Evolutionary conservation across 805 yeast genomes (phyloP).

Genomic region (Lachancea cidri): DNA sequence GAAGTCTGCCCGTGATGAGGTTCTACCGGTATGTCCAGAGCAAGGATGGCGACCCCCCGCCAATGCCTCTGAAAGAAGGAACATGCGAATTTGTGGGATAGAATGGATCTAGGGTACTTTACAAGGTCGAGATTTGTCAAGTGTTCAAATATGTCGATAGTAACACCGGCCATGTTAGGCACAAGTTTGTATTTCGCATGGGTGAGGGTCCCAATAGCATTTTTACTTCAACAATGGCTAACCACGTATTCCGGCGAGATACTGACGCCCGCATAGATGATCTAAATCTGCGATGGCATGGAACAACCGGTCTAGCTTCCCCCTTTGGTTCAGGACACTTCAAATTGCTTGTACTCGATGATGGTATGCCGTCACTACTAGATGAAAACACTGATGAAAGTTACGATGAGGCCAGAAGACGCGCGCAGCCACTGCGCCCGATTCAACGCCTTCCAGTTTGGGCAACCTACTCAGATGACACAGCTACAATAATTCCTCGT

Average conservation of each 20-base stretch:
- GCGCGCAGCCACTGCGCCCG: slow-evolving; percentile 13
- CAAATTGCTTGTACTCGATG: slow-evolving; percentile 32
- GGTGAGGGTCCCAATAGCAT: slow-evolving; percentile 12
- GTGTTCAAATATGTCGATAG: slow-evolving; percentile 24
- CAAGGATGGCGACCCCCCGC: slow-evolving; percentile 12
- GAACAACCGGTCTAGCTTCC: slow-evolving; percentile 35
- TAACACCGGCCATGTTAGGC: slow-evolving; percentile 24
- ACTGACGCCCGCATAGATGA: slow-evolving; percentile 30
- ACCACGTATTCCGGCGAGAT: slow-evolving; percentile 28
- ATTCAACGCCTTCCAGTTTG: slow-evolving; percentile 25
- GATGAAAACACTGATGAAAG: slow-evolving; percentile 18
- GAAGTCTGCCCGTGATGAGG: slow-evolving; percentile 26
- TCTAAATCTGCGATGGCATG: slow-evolving; percentile 38
- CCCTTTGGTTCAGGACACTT: slow-evolving; percentile 33
- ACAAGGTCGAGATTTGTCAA: slow-evolving; percentile 32
- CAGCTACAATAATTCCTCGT: slow-evolving; percentile 22
- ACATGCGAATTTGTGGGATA: slow-evolving; percentile 3
- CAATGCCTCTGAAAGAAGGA: slow-evolving; percentile 9
- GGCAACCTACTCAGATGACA: slow-evolving; percentile 28
- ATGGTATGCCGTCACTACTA: slow-evolving; percentile 30
- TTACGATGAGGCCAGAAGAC: slow-evolving; percentile 10
- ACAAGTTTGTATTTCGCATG: slow-evolving; percentile 30
- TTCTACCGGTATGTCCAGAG: slow-evolving; percentile 26
- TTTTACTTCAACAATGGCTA: slow-evolving; percentile 29
- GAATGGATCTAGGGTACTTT: slow-evolving; percentile 11